A percentile compares a stretch with the other conserved stretches of the same genome.
Evolutionary conservation across 345 rosid genomes (phyloP).

Genomic region (Eucalyptus pauciflora): DNA sequence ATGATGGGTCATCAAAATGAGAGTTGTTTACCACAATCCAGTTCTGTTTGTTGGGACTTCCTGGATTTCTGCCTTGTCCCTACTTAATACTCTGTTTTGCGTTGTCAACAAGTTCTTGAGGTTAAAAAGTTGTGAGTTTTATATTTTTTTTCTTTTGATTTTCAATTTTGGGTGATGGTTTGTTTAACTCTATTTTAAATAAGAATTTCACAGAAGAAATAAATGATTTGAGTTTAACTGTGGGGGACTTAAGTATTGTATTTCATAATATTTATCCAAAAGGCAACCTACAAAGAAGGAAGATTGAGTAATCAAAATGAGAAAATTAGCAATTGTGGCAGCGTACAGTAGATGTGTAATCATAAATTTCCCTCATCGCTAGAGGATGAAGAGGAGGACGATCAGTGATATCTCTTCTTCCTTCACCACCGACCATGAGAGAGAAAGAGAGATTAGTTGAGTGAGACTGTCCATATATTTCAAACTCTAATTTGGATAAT

Average conservation of each 20-base stretch:
- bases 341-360: not conserved
- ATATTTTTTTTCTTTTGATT: not conserved
- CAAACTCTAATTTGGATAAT: not conserved
- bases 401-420: not conserved
- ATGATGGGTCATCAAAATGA: conserved; percentile 14
- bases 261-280: not conserved
- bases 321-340: not conserved
- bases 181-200: not conserved
- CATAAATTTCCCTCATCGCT: not conserved
- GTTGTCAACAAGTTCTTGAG: not conserved
- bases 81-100: conserved; percentile 14
- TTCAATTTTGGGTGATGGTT: not conserved
- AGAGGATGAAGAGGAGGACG: not conserved
- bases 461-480: not conserved
- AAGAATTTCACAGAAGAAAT: not conserved
- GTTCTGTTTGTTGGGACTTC: conserved; percentile 13
- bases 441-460: not conserved
- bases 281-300: not conserved
- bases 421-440: not conserved
- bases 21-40: conserved; percentile 9
- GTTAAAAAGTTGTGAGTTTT: conserved; percentile 21
- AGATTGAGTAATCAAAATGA: not conserved
- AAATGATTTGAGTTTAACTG: conserved; percentile 7
- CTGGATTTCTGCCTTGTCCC: conserved; percentile 25
- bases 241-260: conserved; percentile 14